A percentile compares a stretch with the other conserved stretches of the same genome.
phyloP scores from a whole-genome alignment of 768 basidiomycete genomes.

The Fistulinella prunicolor region DNA sequence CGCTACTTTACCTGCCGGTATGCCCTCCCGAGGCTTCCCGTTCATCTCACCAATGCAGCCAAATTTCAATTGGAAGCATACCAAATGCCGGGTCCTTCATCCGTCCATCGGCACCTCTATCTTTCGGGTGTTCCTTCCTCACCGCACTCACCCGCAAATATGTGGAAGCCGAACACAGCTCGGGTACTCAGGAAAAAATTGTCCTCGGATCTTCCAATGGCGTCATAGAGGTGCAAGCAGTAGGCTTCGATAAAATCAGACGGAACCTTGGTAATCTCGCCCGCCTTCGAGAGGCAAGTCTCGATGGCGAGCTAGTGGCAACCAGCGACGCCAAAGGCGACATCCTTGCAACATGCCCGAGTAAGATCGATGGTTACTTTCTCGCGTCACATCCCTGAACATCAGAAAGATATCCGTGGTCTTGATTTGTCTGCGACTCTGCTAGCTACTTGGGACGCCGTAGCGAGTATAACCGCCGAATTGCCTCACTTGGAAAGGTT shows the following conservation, averaged over 20 bases:
- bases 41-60: conserved; percentile 9
- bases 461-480: conserved; percentile 61
- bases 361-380: conserved; percentile 42
- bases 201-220: conserved; percentile 80
- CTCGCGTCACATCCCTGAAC: conserved; percentile 12
- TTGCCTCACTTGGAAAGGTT: conserved; percentile 63
- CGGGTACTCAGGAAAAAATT: conserved; percentile 55
- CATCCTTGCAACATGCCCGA: conserved; percentile 59
- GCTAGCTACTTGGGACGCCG: conserved; percentile 63
- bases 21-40: conserved; percentile 21
- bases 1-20: conserved; percentile 80
- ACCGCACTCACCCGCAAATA: conserved; percentile 77
- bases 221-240: conserved; percentile 82
- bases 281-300: conserved; percentile 72
- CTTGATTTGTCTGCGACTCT: conserved; percentile 81
- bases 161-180: conserved; percentile 57
- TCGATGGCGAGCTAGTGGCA: conserved; percentile 67
- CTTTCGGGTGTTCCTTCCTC: conserved; percentile 69
- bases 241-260: conserved; percentile 76
- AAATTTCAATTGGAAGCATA: conserved; percentile 40
- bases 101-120: conserved; percentile 55
- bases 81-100: conserved; percentile 76
- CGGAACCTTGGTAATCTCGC: conserved; percentile 63
- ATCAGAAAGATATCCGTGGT: conserved; percentile 60
- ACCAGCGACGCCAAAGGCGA: conserved; percentile 46